Conservation (phyloP, 2,329 filamentous ascomycete species). For the Penicillium brasilianum region DNA sequence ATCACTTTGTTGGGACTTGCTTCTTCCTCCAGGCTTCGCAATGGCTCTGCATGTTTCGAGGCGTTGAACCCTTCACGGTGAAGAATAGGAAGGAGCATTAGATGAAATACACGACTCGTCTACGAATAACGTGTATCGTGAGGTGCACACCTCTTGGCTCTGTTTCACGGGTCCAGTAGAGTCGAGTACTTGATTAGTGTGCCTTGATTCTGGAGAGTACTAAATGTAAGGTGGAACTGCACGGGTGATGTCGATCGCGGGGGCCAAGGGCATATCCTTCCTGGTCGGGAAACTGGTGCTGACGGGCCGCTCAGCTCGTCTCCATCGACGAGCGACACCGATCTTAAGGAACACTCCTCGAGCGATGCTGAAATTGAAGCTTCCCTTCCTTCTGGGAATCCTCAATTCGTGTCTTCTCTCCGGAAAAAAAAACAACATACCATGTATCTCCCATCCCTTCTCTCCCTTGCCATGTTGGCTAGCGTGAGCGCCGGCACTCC, state of each 20-base stretch:
- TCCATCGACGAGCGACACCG: neutral
- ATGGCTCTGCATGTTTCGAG: neutral
- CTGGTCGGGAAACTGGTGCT: constrained; percentile 1
- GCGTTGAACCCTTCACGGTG: neutral
- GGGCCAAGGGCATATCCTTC: constrained; percentile 4
- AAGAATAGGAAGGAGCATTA: neutral
- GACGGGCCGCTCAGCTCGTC: neutral
- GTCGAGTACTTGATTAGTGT: neutral
- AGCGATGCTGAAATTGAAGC: neutral
- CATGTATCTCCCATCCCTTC: constrained; percentile 13
- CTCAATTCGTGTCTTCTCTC: neutral
- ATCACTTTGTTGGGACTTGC: neutral
- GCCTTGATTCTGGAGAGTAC: neutral
- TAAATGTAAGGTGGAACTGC: neutral
- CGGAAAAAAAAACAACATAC: neutral
- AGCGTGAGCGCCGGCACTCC: constrained; percentile 12
- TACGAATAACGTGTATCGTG: neutral
- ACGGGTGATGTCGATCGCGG: constrained; percentile 4
- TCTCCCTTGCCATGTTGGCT: constrained; percentile 14
- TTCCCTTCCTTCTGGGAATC: neutral
- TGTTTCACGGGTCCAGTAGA: too few relatives aligned
- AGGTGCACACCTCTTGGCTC: too few relatives aligned
- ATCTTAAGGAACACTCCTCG: neutral
- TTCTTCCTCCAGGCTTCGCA: neutral
- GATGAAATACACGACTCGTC: neutral